Evolutionary conservation across 2,329 filamentous ascomycete species (phyloP).

Genomic region (Chaetoscypha palmicola): DNA sequence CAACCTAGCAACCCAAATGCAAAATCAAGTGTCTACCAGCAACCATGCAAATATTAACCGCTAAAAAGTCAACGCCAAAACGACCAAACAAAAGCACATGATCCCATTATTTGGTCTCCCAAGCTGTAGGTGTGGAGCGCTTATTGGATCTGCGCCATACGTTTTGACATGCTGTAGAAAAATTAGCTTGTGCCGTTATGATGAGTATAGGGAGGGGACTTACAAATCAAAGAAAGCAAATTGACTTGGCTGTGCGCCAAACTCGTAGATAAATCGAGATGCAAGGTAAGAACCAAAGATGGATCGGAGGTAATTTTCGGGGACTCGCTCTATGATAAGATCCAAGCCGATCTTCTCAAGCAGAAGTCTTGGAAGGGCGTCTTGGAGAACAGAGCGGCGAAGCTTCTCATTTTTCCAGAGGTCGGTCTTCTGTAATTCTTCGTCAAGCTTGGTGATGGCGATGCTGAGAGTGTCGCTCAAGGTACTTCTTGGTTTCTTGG

Average conservation of each 20-base stretch:
- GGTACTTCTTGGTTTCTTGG: constrained; percentile 71
- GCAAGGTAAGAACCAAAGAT: constrained; percentile 97
- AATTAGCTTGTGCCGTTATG: constrained; percentile 19
- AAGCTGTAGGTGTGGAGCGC: background rate
- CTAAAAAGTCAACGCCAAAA: no score
- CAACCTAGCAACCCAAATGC: no score
- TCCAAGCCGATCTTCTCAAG: constrained; percentile 87
- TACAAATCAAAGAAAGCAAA: constrained; percentile 99
- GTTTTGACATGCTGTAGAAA: constrained; percentile 53
- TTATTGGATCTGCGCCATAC: constrained; percentile 44
- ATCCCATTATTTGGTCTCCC: no score
- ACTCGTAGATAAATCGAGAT: constrained; percentile 92
- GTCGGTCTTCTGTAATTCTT: constrained; percentile 89
- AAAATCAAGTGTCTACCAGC: no score
- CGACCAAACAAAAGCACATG: no score
- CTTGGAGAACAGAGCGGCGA: constrained; percentile 68
- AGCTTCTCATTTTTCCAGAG: constrained; percentile 81
- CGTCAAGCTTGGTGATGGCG: constrained; percentile 93
- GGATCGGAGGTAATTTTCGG: constrained; percentile 82
- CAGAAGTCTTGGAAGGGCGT: constrained; percentile 79
- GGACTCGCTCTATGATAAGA: constrained; percentile 78
- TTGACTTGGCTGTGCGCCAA: constrained; percentile 85
- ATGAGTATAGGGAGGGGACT: constrained; percentile 37
- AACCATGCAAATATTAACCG: no score
- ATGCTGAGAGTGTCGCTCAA: constrained; percentile 84